Conservation (phyloP, 163 green algal genomes). For the Chloroidium sp. region DNA sequence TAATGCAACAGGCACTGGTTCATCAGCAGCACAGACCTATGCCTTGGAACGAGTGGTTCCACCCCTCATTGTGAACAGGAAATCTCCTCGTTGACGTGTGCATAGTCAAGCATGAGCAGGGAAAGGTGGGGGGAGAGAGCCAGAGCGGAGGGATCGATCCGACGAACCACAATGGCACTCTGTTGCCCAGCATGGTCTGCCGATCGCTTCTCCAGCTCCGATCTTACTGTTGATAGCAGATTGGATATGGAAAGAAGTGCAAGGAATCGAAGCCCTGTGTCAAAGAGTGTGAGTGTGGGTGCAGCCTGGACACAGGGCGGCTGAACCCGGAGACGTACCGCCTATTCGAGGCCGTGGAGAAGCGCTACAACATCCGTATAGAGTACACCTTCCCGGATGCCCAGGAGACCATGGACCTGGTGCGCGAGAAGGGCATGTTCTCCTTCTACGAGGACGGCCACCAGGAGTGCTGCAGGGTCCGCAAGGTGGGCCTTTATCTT, state of each 20-base stretch:
- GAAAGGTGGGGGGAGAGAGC: no score
- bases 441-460: constrained; percentile 98
- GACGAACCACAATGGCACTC: neutral
- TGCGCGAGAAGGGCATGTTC: constrained; percentile 94
- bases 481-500: constrained; percentile 65
- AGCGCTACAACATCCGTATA: constrained; percentile 93
- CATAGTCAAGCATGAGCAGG: no score
- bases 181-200: neutral
- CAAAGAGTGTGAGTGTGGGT: neutral
- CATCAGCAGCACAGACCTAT: neutral
- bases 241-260: neutral
- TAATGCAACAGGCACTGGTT: neutral
- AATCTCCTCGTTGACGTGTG: no score
- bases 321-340: constrained; percentile 98
- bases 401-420: constrained; percentile 78
- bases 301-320: constrained; percentile 89
- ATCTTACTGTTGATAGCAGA: neutral
- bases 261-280: no score
- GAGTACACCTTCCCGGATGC: constrained; percentile 98
- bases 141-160: no score
- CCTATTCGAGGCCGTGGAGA: constrained; percentile 88
- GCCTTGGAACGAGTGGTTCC: no score
- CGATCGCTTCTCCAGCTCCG: no score
- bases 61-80: no score
- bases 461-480: constrained; percentile 92